These are phyloP conservation scores for Gossypium bickii DNA, from an alignment of 345 rosid species.

Conservation along the genomic window DNA sequence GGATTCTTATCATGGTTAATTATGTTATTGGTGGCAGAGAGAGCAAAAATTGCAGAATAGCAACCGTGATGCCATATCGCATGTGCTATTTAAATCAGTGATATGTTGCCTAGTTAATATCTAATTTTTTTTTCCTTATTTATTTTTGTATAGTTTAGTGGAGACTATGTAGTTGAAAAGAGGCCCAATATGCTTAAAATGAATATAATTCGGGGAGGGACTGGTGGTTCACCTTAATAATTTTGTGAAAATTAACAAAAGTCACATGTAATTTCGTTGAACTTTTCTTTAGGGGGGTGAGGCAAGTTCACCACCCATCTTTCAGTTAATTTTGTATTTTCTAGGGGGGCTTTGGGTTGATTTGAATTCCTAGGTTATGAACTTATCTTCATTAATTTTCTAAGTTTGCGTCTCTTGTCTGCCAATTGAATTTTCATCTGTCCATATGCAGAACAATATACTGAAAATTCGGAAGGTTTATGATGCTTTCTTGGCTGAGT, in stretches of 20 bases:
- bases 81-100: not conserved
- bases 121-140: not conserved
- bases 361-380: not conserved
- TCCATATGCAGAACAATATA: constrained; percentile 62
- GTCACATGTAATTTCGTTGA: not conserved
- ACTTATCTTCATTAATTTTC: too few relatives aligned
- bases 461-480: constrained; percentile 76
- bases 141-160: not conserved
- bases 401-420: not conserved
- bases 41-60: not conserved
- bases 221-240: not conserved
- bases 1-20: not conserved
- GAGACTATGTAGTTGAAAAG: not conserved
- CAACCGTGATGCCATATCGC: not conserved
- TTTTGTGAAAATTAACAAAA: not conserved
- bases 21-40: not conserved
- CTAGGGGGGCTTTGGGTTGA: not conserved
- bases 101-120: not conserved
- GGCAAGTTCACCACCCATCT: not conserved
- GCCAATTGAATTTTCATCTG: constrained; percentile 20
- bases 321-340: not conserved
- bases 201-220: not conserved
- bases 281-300: not conserved
- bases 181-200: not conserved
- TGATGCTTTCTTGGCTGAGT: constrained; percentile 88